phyloP scores from a whole-genome alignment of 106 monocot species.

The Cymbidium sinense region DNA sequence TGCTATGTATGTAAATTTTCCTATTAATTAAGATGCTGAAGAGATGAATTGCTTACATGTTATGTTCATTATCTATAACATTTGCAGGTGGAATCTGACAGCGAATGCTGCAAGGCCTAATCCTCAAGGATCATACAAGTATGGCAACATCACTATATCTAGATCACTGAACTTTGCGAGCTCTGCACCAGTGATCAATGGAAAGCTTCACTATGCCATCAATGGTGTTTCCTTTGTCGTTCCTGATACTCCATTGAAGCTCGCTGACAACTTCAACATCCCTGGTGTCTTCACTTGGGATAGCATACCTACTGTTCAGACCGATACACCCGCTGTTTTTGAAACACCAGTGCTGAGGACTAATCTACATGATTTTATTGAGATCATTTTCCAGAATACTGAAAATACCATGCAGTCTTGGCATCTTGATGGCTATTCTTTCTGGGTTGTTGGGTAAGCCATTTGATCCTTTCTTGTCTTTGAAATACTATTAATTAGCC shows the following conservation, averaged over 20 bases:
- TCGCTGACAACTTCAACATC: conserved; percentile 78
- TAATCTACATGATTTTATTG: conserved; percentile 73
- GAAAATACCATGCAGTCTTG: conserved; percentile 65
- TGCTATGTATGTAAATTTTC: no score
- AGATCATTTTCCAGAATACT: conserved; percentile 77
- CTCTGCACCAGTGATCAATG: conserved; percentile 25
- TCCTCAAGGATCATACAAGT: conserved; percentile 40
- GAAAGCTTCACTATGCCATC: conserved; percentile 30
- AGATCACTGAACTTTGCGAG: conserved; percentile 22
- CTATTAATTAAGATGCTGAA: no score
- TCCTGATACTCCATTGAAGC: conserved; percentile 40
- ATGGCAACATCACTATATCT: conserved; percentile 23
- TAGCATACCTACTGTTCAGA: conserved; percentile 32
- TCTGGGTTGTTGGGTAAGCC: conserved; percentile 94
- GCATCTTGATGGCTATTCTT: conserved; percentile 87
- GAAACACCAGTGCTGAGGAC: conserved; percentile 63
- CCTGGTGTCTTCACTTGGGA: conserved; percentile 58
- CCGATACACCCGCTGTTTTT: conserved; percentile 11
- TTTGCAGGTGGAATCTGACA: conserved; percentile 33
- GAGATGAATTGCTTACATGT: no score
- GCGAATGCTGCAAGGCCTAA: conserved; percentile 43
- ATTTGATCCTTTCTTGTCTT: no score
- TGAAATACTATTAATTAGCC: no score
- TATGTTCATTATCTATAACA: no score
- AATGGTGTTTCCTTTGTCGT: conserved; percentile 29